These are phyloP conservation scores for Sporothrix humicola DNA, from an alignment of 2,329 filamentous ascomycete species.

Conservation along the genomic window DNA sequence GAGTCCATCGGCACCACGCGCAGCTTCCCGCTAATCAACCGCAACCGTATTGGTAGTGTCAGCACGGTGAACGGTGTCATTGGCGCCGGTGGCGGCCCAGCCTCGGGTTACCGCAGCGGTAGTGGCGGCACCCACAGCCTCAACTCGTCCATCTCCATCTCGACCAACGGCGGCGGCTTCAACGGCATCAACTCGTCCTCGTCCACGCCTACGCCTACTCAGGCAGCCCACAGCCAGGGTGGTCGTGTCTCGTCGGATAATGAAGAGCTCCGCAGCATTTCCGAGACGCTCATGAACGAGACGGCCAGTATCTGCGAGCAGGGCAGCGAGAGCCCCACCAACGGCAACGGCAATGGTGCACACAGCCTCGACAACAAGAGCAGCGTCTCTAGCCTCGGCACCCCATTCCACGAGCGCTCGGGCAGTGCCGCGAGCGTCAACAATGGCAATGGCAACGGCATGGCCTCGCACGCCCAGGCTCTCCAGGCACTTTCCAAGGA, in stretches of 20 bases:
- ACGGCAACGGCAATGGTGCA: conserved; percentile 18
- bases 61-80: conserved; percentile 9
- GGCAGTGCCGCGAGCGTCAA: conserved; percentile 3
- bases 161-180: background rate
- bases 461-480: conserved; percentile 40
- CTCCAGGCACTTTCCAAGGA: conserved; percentile 58
- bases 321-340: conserved; percentile 15
- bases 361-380: conserved; percentile 39
- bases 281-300: conserved; percentile 56
- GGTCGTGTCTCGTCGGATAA: conserved; percentile 48
- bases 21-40: conserved; percentile 63
- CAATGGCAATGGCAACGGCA: background rate
- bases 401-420: conserved; percentile 7
- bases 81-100: conserved; percentile 45
- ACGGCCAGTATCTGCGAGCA: conserved; percentile 52
- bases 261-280: conserved; percentile 54
- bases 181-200: background rate
- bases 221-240: background rate
- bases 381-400: conserved; percentile 34
- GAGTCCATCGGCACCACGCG: conserved; percentile 64
- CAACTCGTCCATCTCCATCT: conserved; percentile 24
- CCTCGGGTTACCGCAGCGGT: conserved; percentile 20
- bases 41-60: conserved; percentile 34
- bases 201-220: background rate
- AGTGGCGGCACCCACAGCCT: conserved; percentile 26